Evolutionary conservation across 306 rosid species (phyloP).

Genomic region (Vigna reflexopilosa): DNA sequence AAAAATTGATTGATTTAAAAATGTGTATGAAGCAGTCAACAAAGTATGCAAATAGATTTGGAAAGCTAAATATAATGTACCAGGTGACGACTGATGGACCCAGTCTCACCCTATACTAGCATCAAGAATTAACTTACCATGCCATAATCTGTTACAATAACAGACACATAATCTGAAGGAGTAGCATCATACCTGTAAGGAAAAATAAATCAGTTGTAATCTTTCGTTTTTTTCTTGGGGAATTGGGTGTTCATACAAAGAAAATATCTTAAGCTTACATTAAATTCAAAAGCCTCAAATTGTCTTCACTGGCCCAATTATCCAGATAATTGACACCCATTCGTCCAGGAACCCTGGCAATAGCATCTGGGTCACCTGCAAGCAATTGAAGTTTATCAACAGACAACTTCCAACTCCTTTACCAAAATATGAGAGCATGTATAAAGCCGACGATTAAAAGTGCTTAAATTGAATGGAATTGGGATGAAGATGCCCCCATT

Average conservation of each 20-base stretch:
- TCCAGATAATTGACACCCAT: conserved; percentile 61
- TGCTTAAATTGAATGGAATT: not conserved
- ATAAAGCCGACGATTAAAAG: not conserved
- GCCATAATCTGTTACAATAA: conserved; percentile 90
- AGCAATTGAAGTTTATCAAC: conserved; percentile 43
- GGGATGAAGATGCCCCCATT: not conserved
- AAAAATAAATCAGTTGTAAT: conserved; percentile 28
- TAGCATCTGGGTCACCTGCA: conserved; percentile 78
- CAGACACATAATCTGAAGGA: conserved; percentile 83
- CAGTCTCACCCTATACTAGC: not conserved
- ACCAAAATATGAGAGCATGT: not conserved
- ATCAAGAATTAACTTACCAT: conserved; percentile 63
- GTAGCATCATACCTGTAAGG: conserved; percentile 79
- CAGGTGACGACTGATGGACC: not conserved
- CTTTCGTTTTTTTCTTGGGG: not conserved
- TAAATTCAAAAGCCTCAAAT: conserved; percentile 78
- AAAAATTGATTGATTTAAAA: not conserved
- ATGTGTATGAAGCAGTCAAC: not conserved
- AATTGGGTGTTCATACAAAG: not conserved
- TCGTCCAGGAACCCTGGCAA: conserved; percentile 78
- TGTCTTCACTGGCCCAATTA: conserved; percentile 59
- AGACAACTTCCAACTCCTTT: conserved; percentile 22
- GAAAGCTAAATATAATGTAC: conserved; percentile 1
- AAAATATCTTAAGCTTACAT: conserved; percentile 56
- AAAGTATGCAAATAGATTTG: not conserved